Evolutionary conservation across 768 basidiomycete species (phyloP).

Genomic region (Cystobasidium tubakii): DNA sequence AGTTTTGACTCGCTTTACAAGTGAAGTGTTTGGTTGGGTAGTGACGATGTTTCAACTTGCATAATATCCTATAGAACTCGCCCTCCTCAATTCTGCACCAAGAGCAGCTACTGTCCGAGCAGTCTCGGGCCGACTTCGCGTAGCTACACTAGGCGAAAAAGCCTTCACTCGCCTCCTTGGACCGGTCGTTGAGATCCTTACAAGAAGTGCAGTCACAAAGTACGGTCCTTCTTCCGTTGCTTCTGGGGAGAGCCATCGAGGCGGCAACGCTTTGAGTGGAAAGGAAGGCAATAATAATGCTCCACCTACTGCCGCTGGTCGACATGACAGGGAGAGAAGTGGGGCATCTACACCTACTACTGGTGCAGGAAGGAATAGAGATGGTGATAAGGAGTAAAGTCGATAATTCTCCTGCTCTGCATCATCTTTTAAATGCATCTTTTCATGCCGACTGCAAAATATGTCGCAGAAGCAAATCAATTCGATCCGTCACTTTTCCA

Average conservation of each 20-base stretch:
- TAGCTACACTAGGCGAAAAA: constrained; percentile 84
- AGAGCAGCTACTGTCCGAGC: constrained; percentile 91
- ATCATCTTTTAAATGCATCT: not conserved
- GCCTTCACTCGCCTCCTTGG: constrained; percentile 91
- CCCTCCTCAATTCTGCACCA: constrained; percentile 76
- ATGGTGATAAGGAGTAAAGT: not conserved
- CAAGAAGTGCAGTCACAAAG: constrained; percentile 44
- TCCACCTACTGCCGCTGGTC: not conserved
- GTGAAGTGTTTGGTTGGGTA: no score
- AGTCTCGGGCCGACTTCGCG: constrained; percentile 65
- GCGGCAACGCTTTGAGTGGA: not conserved
- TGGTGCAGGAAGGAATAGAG: not conserved
- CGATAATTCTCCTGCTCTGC: not conserved
- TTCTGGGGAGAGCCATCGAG: not conserved
- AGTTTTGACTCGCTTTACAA: no score
- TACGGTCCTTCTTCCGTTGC: constrained; percentile 36
- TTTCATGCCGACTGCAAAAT: not conserved
- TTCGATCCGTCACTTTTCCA: no score
- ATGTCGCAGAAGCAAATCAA: not conserved
- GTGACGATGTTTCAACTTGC: no score
- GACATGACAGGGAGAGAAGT: constrained; percentile 9
- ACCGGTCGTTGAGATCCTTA: constrained; percentile 45
- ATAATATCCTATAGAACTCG: no score
- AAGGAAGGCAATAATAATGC: not conserved
- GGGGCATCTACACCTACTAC: constrained; percentile 3